phyloP scores from a whole-genome alignment of 2,329 filamentous ascomycete genomes.

The Apiospora saccharicola region DNA sequence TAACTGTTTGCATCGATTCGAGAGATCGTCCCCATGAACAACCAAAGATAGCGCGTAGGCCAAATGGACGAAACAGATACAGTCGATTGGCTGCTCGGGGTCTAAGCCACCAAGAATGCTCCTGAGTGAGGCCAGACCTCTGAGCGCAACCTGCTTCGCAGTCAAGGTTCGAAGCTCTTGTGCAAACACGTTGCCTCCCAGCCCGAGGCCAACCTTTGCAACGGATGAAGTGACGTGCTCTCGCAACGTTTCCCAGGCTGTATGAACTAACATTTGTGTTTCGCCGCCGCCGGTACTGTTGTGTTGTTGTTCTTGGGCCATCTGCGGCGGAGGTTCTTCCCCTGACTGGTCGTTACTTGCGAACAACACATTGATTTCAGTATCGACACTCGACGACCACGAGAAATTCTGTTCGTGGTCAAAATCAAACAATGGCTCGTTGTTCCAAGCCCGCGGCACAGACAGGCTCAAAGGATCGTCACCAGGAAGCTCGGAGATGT shows the following conservation, averaged over 20 bases:
- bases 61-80: constrained; percentile 60
- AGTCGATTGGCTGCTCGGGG: constrained; percentile 49
- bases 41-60: constrained; percentile 59
- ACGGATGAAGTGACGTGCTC: constrained; percentile 55
- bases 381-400: constrained; percentile 43
- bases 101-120: constrained; percentile 49
- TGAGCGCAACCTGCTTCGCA: constrained; percentile 47
- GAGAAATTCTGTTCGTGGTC: constrained; percentile 42
- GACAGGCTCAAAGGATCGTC: constrained; percentile 47
- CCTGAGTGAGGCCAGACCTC: constrained; percentile 52
- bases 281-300: constrained; percentile 39
- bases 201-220: constrained; percentile 41
- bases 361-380: constrained; percentile 47
- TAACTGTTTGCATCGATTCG: constrained; percentile 46
- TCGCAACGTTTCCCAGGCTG: constrained; percentile 54
- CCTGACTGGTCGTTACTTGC: constrained; percentile 38
- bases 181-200: constrained; percentile 51
- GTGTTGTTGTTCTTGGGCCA: background rate
- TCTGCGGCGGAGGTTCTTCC: constrained; percentile 33
- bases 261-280: constrained; percentile 49
- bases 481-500: constrained; percentile 52
- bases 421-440: constrained; percentile 47
- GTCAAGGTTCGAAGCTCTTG: constrained; percentile 48
- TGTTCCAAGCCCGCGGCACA: constrained; percentile 40
- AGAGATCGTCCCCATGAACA: constrained; percentile 51